These are phyloP conservation scores for Bassia scoparia DNA, from an alignment of 148 eudicot genomes.

Conservation along the genomic window DNA sequence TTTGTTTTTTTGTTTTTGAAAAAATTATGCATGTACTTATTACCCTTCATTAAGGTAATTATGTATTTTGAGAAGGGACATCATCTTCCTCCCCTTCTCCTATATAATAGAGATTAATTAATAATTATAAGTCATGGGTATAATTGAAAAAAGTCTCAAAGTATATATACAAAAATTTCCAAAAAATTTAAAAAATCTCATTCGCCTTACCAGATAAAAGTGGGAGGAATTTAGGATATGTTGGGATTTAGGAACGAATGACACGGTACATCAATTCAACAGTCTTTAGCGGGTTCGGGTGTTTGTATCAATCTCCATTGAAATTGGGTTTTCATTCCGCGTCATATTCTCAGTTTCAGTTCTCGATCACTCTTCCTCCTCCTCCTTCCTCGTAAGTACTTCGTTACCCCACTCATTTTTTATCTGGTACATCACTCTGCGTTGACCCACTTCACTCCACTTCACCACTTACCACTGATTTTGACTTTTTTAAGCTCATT, in stretches of 20 bases:
- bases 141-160: too few species aligned
- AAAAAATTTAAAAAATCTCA: too few species aligned
- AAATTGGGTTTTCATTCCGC: not conserved
- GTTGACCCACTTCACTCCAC: slow-evolving; percentile 9
- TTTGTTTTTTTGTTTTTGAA: too few species aligned
- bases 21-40: too few species aligned
- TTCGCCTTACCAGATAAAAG: too few species aligned
- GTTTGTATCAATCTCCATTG: slow-evolving; percentile 5
- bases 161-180: too few species aligned
- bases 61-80: too few species aligned
- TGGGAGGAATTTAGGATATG: not conserved
- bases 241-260: not conserved
- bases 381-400: slow-evolving; percentile 21
- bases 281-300: not conserved
- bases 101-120: too few species aligned
- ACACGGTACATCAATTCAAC: not conserved
- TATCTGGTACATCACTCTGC: not conserved
- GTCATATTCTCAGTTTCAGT: not conserved
- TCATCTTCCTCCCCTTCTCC: too few species aligned
- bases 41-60: too few species aligned
- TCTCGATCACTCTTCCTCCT: not conserved
- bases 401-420: not conserved
- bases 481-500: not conserved
- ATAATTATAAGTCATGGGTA: too few species aligned
- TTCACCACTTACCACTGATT: not conserved